Conservation (phyloP, 2,329 filamentous ascomycete species). For the Curvularia eragrostidis region DNA sequence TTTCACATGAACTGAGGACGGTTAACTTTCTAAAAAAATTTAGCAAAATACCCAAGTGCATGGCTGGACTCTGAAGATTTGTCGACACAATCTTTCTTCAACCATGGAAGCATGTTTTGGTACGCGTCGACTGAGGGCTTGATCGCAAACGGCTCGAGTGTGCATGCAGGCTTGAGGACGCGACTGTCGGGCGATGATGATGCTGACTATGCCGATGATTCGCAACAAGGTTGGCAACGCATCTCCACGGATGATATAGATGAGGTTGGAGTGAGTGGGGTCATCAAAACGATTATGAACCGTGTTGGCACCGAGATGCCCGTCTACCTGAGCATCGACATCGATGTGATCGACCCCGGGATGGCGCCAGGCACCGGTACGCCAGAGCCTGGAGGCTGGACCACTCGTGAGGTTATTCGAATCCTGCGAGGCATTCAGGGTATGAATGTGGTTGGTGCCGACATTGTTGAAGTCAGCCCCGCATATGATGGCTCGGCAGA, state of each 20-base stretch:
- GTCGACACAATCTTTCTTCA: constrained; percentile 75
- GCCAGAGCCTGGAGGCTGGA: constrained; percentile 91
- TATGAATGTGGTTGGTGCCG: constrained; percentile 85
- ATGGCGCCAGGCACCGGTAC: constrained; percentile 82
- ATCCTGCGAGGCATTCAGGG: constrained; percentile 82
- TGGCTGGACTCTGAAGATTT: constrained; percentile 65
- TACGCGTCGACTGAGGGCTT: constrained; percentile 81
- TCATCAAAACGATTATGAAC: constrained; percentile 73
- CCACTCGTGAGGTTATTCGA: constrained; percentile 82
- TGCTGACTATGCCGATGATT: constrained; percentile 75
- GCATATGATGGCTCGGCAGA: constrained; percentile 83
- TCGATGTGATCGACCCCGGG: constrained; percentile 80
- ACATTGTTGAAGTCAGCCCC: constrained; percentile 87
- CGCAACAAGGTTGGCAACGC: constrained; percentile 76
- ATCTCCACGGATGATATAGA: constrained; percentile 89
- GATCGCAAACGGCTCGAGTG: constrained; percentile 74
- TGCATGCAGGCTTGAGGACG: constrained; percentile 84
- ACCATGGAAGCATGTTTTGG: constrained; percentile 92
- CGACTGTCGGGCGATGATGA: constrained; percentile 69
- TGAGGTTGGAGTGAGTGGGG: constrained; percentile 74
- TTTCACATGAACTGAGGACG: constrained; percentile 46
- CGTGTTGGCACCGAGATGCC: constrained; percentile 76
- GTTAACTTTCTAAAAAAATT: constrained; percentile 78
- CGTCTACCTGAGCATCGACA: constrained; percentile 82
- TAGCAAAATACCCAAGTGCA: constrained; percentile 76